Evolutionary conservation across 352 stramenopile genomes (phyloP).

Genomic region (Phytophthora gonapodyides): DNA sequence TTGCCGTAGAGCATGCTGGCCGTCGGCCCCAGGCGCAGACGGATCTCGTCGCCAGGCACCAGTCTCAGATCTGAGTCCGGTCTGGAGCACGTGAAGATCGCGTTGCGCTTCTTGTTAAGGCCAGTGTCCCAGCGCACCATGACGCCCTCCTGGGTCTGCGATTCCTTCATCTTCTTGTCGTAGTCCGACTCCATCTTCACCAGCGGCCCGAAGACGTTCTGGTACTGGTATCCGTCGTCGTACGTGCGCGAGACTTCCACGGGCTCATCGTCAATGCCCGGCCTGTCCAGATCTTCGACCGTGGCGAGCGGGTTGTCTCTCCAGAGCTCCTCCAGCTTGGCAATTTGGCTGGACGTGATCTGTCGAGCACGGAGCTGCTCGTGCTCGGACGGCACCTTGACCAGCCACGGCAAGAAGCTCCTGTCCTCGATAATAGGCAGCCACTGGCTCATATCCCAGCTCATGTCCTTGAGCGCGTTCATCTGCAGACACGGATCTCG

Average conservation of each 20-base stretch:
- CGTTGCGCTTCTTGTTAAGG: conserved; percentile 97
- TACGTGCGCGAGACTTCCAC: conserved; percentile 92
- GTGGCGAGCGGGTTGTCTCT: conserved; percentile 96
- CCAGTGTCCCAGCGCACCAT: conserved; percentile 95
- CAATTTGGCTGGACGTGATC: conserved; percentile 92
- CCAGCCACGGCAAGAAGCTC: conserved; percentile 97
- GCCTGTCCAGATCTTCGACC: conserved; percentile 96
- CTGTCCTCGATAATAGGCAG: conserved; percentile 98
- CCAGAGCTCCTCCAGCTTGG: conserved; percentile 94
- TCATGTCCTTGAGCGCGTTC: conserved; percentile 98
- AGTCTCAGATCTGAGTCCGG: conserved; percentile 91
- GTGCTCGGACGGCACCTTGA: conserved; percentile 93
- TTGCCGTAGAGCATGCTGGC: conserved; percentile 81
- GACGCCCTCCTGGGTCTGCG: conserved; percentile 94
- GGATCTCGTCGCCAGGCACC: conserved; percentile 97
- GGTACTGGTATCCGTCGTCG: conserved; percentile 99
- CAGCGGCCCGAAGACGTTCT: conserved; percentile 98
- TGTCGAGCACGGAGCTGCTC: conserved; percentile 94
- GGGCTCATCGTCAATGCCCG: conserved; percentile 91
- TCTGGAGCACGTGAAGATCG: conserved; percentile 94
- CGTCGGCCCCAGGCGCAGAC: conserved; percentile 89
- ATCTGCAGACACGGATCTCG: conserved; percentile 97
- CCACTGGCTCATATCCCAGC: conserved; percentile 99
- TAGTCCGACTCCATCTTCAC: conserved; percentile 99
- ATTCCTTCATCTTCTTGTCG: conserved; percentile 99